Evolutionary conservation across 352 stramenopile species (phyloP).

Genomic region (Plasmopara viticola): DNA sequence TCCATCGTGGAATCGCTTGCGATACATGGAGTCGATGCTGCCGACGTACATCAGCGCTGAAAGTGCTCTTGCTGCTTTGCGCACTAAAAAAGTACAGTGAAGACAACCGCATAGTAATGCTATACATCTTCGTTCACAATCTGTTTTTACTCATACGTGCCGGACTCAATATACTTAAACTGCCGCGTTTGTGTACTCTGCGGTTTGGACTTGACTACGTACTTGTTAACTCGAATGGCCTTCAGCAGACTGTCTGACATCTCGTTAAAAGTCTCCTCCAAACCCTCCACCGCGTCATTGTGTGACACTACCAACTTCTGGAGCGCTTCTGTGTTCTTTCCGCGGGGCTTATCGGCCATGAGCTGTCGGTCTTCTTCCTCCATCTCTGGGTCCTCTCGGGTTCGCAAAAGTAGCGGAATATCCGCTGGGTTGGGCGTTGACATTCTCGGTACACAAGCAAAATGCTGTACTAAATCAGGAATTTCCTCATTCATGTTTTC

Average conservation of each 20-base stretch:
- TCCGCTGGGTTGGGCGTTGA: conserved; percentile 70
- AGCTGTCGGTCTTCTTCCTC: conserved; percentile 74
- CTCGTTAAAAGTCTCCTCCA: conserved; percentile 80
- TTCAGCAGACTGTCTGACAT: conserved; percentile 82
- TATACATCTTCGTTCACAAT: too few species aligned
- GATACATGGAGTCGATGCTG: conserved; percentile 50
- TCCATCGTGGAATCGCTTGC: conserved; percentile 52
- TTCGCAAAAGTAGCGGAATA: conserved; percentile 71
- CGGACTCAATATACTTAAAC: conserved; percentile 86
- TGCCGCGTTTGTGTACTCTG: conserved; percentile 68
- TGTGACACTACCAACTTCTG: conserved; percentile 57
- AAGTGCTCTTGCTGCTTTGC: conserved; percentile 28
- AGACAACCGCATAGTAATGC: too few species aligned
- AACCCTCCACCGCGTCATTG: conserved; percentile 69
- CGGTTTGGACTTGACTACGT: conserved; percentile 73
- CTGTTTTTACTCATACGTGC: conserved; percentile 40
- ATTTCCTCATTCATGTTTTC: conserved; percentile 88
- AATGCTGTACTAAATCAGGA: conserved; percentile 78
- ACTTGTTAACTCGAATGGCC: conserved; percentile 80
- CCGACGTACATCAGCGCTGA: conserved; percentile 55
- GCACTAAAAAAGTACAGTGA: conserved; percentile 10
- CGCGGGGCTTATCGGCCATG: conserved; percentile 56
- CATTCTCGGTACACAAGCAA: conserved; percentile 77
- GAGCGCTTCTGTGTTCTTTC: conserved; percentile 61
- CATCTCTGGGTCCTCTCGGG: conserved; percentile 82